A percentile compares a stretch with the other conserved stretches of the same genome.
Conservation (phyloP, 1,284 basidiomycete species). For the Cystobasidium pallidum region DNA sequence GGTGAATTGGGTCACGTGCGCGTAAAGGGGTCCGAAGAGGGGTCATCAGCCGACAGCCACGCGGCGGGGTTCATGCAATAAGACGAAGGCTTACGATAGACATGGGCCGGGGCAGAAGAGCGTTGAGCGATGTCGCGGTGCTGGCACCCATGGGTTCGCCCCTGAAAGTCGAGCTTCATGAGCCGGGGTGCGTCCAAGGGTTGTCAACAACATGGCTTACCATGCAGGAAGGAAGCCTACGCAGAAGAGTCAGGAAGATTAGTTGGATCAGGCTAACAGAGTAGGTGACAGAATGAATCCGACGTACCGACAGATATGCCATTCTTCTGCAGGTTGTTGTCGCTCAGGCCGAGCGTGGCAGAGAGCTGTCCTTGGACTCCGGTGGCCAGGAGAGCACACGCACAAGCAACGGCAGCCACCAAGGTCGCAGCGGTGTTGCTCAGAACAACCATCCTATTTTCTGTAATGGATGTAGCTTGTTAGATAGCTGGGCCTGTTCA, state of each 20-base stretch:
- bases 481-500: not conserved
- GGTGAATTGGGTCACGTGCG: constrained; percentile 17
- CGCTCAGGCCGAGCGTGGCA: constrained; percentile 29
- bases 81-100: constrained; percentile 23
- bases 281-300: too few species aligned
- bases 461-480: not conserved
- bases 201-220: constrained; percentile 17
- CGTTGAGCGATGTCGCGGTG: constrained; percentile 39
- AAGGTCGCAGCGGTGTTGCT: not conserved
- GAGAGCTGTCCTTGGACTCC: constrained; percentile 10
- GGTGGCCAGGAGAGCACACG: constrained; percentile 13
- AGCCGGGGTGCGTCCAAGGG: not conserved
- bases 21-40: not conserved
- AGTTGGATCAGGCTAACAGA: too few species aligned
- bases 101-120: constrained; percentile 41
- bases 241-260: not conserved
- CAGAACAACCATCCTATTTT: not conserved
- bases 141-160: constrained; percentile 41
- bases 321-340: constrained; percentile 44
- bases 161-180: constrained; percentile 23
- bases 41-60: constrained; percentile 8
- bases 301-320: constrained; percentile 39
- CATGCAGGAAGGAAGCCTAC: constrained; percentile 40
- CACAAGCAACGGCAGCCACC: constrained; percentile 4
- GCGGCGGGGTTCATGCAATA: not conserved